Percentiles rank a stretch among this genome's conserved stretches.
Evolutionary conservation across 371 early-diverging fungal species (phyloP).

Genomic region (Mortierella sp.): DNA sequence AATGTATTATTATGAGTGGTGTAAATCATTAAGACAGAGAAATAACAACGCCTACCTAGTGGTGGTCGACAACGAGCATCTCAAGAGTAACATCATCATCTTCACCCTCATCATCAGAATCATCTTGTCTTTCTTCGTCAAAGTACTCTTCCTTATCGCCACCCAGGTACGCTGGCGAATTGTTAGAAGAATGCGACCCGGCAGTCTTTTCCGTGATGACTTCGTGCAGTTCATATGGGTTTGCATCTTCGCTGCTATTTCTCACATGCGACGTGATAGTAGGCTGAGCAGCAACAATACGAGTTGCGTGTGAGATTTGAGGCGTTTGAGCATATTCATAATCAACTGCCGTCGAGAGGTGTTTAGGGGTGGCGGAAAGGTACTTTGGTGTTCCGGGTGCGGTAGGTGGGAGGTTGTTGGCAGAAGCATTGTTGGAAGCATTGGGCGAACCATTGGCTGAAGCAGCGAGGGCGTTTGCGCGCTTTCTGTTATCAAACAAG

Average conservation of each 20-base stretch:
- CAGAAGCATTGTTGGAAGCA: not conserved
- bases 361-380: not conserved
- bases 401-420: not conserved
- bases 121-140: constrained; percentile 40
- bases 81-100: constrained; percentile 45
- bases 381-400: not conserved
- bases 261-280: constrained; percentile 25
- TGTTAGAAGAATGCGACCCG: not conserved
- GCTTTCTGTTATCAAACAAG: constrained; percentile 44
- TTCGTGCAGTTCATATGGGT: constrained; percentile 25
- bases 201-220: constrained; percentile 29
- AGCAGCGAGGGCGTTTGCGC: constrained; percentile 28
- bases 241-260: not conserved
- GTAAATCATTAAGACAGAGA: no score
- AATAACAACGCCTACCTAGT: constrained; percentile 2
- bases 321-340: constrained; percentile 36
- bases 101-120: constrained; percentile 50
- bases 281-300: constrained; percentile 41
- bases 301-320: constrained; percentile 43
- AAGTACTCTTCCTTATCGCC: constrained; percentile 55
- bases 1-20: no score
- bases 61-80: constrained; percentile 41
- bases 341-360: constrained; percentile 9
- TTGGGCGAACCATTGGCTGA: not conserved
- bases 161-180: constrained; percentile 12